Base-by-base conservation (phyloP, 345 rosid genomes). In the Sonneratia caseolaris region DNA sequence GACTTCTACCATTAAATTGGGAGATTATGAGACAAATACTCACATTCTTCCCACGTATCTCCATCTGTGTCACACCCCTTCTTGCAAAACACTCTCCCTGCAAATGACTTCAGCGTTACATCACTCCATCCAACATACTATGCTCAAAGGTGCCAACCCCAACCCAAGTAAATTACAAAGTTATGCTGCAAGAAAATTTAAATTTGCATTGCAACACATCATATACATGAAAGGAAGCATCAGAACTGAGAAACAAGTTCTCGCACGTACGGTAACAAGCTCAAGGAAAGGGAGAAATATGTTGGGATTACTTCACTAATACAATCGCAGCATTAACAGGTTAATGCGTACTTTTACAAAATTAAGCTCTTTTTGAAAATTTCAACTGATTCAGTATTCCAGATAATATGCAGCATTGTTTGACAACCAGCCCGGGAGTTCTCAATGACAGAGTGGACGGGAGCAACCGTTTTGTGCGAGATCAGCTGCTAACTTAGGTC, bases 1-100 rank as follows among this genome's bases (percentile, higher is more conserved):
- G 40, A 45, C 69, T 43, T 24, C 56, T n/a, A 68, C 49, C 35
- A 43, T 38, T 24, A 68, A 45, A 2, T 18, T 73, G 71, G 55
- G 24, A 38, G 32, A 69, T 45, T 14, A 77, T 18, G 71, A 51
- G 53, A 81, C 64, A 62, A 24, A 35, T 68, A 75, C 99, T 86
- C 83, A 90, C 99, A 95, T 77, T 95, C 98, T 80, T 92, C 98
- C 90, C 91, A 95, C 24, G 97, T 83, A 45, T 92, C 97, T 72
- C 94, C 90, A 18, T 90, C 94, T 6, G 93, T 70, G 68, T 79
- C 84, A 68, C 99, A 95, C 7, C 92, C 99, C 79, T 95, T 95
- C 77, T 95, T 95, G 91, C 99, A 95, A 76, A 95, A 95, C n/a
- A 95, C 96, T 79, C 99, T 88, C 99, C 99, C 99, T 95, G 79